These are phyloP conservation scores for Termitomyces sp. DNA, from an alignment of 768 basidiomycete species.

Conservation along the genomic window DNA sequence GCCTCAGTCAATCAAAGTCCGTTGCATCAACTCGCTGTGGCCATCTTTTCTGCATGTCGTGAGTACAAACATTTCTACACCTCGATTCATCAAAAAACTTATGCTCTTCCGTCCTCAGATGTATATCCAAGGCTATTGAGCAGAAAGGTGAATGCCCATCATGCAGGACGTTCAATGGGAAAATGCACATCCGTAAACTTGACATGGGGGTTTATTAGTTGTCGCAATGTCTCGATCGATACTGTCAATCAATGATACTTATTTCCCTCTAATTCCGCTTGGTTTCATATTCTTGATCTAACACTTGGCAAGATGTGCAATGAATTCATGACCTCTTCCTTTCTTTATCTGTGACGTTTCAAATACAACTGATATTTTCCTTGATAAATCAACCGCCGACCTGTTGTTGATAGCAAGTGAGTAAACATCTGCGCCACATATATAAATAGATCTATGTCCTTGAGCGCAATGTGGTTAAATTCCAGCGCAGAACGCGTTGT, in stretches of 20 bases:
- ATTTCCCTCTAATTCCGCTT: no score
- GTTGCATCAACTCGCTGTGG: conserved; percentile 8
- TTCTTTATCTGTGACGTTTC: neutral
- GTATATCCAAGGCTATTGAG: conserved; percentile 8
- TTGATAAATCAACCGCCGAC: no score
- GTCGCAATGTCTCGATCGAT: neutral
- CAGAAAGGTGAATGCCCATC: conserved; percentile 6
- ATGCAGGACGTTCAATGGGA: conserved; percentile 1
- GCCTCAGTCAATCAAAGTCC: conserved; percentile 1
- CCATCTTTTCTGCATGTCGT: conserved; percentile 10
- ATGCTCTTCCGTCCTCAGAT: neutral
- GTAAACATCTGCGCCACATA: neutral
- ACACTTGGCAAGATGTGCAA: neutral
- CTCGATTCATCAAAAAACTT: fast-evolving
- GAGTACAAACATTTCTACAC: neutral
- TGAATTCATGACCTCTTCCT: no score
- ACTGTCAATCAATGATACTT: neutral
- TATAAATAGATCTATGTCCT: no score
- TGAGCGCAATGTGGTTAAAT: neutral
- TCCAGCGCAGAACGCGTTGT: no score
- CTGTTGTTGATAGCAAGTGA: no score
- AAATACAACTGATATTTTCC: no score
- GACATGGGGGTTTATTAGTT: conserved; percentile 5
- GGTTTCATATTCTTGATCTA: no score
- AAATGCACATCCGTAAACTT: conserved; percentile 6